Evolutionary conservation across 371 early-diverging fungal species (phyloP).

Genomic region (Lichtheimia ornata): DNA sequence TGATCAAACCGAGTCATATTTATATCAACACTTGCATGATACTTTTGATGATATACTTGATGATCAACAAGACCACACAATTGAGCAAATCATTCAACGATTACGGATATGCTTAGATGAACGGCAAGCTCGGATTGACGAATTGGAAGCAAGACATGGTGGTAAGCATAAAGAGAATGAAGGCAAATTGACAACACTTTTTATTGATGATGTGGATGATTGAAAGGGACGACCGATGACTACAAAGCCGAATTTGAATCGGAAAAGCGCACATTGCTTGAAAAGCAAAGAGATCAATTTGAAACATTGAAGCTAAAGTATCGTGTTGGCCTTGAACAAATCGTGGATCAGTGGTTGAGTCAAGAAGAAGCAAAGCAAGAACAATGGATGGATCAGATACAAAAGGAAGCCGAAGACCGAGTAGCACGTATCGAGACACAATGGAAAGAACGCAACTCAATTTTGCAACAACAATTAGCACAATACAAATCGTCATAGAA

Average conservation of each 20-base stretch:
- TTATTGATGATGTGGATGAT: neutral
- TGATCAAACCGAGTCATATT: neutral
- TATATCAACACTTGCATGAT: neutral
- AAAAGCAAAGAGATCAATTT: slow-evolving; percentile 17
- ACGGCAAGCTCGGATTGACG: slow-evolving; percentile 3
- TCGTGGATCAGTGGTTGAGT: slow-evolving; percentile 17
- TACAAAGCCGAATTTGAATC: slow-evolving; percentile 12
- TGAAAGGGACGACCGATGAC: neutral
- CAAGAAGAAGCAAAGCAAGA: slow-evolving; percentile 16
- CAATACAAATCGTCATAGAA: neutral
- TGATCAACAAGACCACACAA: neutral
- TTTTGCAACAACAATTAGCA: slow-evolving; percentile 6
- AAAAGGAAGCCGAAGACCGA: slow-evolving; percentile 17
- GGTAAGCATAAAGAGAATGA: neutral
- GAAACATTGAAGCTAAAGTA: slow-evolving; percentile 21
- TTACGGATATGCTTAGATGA: slow-evolving; percentile 3
- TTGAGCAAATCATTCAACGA: neutral
- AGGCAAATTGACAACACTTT: neutral
- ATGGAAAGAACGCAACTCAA: slow-evolving; percentile 13
- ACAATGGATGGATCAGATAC: slow-evolving; percentile 15
- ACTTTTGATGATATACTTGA: slow-evolving; percentile 3
- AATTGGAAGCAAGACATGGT: neutral
- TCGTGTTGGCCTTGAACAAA: slow-evolving; percentile 18
- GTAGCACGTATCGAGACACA: slow-evolving; percentile 13
- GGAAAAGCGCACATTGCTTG: slow-evolving; percentile 15